Conservation (phyloP, 1,284 basidiomycete genomes). For the Moesziomyces sp. region DNA sequence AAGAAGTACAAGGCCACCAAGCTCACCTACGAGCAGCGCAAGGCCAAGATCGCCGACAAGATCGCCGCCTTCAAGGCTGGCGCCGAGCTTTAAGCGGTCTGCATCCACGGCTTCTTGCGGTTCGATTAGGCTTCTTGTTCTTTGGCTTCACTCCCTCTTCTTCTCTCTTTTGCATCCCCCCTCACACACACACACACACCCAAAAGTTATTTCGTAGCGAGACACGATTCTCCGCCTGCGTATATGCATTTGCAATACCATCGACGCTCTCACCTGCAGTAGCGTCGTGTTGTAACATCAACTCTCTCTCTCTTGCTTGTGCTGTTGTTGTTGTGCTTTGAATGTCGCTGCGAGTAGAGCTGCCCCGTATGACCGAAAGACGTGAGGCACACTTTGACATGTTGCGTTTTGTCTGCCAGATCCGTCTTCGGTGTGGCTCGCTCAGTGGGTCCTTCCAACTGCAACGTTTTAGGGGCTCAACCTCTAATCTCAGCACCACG, state of each 20-base stretch:
- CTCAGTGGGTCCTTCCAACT: too few species aligned
- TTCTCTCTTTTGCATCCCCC: neutral
- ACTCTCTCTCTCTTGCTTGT: neutral
- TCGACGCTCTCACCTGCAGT: neutral
- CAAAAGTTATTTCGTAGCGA: slow-evolving; percentile 2
- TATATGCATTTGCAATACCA: slow-evolving; percentile 18
- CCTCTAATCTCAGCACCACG: neutral
- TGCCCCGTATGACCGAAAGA: too few species aligned
- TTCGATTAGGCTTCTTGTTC: too few species aligned
- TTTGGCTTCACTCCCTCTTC: slow-evolving; percentile 10
- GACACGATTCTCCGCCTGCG: neutral
- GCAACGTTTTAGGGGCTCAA: too few species aligned
- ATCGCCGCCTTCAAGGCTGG: slow-evolving; percentile 61
- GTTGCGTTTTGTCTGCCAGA: too few species aligned
- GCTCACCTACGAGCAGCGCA: slow-evolving; percentile 79
- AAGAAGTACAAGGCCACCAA: slow-evolving; percentile 78
- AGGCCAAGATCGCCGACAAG: slow-evolving; percentile 64
- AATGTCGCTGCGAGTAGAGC: too few species aligned
- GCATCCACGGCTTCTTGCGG: neutral
- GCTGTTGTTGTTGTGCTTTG: neutral
- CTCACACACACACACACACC: slow-evolving; percentile 1
- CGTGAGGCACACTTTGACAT: too few species aligned
- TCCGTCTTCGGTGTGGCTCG: too few species aligned
- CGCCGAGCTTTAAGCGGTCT: slow-evolving; percentile 26
- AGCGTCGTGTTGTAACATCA: slow-evolving; percentile 15